Base-by-base conservation (phyloP, 164 flowering plant genomes). In the Houttuynia cordata region DNA sequence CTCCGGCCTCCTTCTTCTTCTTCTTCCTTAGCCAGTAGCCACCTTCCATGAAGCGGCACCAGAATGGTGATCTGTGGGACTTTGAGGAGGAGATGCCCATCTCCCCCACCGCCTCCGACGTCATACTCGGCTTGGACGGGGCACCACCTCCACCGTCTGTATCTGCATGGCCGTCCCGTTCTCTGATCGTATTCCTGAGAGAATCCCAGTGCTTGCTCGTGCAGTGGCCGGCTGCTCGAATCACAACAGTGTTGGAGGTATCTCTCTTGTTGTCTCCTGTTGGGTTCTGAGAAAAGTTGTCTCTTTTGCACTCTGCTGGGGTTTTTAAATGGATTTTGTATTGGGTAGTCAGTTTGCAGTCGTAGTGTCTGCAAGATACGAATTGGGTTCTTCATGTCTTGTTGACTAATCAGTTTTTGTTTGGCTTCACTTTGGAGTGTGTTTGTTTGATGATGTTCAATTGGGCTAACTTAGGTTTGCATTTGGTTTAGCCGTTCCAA, bases 151-250 rank as follows among this genome's bases (percentile, higher is more conserved):
- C 30, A 91, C 97, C 0, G 80, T 86, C 40, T 91, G 97, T 67
- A 64, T 91, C 12, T 91, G 97, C 69, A 72, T 91, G 73, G 86
- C 91, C 10, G 45, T 82, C 39, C 78, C 83, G 19, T 70, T 67
- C 67, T 73, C 81, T 55, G 62, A 64, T 9, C 62, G 64, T 1
- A 67, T 79, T 7, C 88, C 83, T 12, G 83, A 86, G 30, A 74
- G 89, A 58, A 71, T 79, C 0, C 97, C 97, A 1, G 65, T 91
- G 67, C 87, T 84, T 24, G 79, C 81, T 25, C 82, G 94, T 8
- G 88, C 93, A n/a, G 78, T 73, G 34, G 81, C 92, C 41, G 97
- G 97, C 22, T 91, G 94, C 77, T 86, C 97, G 64, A 91, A 91
- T 62, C 83, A 83, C 70, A 91, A 91, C 70, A 86, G 92, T 51